Conservation (phyloP, 108 stramenopile genomes). For the Seminavis robusta region DNA sequence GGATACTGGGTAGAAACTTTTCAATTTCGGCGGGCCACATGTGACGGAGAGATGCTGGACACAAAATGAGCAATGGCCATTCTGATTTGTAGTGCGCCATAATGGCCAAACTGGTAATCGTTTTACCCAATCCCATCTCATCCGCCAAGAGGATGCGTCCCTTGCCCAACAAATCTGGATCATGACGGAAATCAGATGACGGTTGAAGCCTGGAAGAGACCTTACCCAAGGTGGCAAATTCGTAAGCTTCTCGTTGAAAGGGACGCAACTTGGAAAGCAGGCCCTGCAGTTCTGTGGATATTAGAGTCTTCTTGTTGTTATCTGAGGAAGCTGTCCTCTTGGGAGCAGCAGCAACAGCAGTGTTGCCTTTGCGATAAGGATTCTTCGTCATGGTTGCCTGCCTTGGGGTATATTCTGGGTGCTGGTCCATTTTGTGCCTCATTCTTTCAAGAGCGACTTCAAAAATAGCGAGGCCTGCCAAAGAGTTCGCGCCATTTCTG, state of each 20-base stretch:
- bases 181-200: background rate
- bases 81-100: constrained; percentile 66
- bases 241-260: constrained; percentile 61
- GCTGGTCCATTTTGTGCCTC: no score
- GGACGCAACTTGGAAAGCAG: constrained; percentile 52
- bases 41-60: constrained; percentile 77
- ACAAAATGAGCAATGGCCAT: constrained; percentile 89
- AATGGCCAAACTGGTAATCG: constrained; percentile 77
- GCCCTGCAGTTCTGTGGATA: constrained; percentile 21
- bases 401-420: no score
- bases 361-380: no score
- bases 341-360: no score
- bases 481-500: no score
- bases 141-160: constrained; percentile 85
- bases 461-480: no score
- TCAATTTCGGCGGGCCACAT: constrained; percentile 93
- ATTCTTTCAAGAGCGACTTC: no score
- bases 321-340: no score
- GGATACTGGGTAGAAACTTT: constrained; percentile 65
- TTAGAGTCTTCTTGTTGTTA: no score
- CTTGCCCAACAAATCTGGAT: constrained; percentile 20
- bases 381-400: no score
- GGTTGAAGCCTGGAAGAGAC: background rate
- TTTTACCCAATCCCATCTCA: constrained; percentile 94
- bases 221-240: constrained; percentile 55